These are phyloP conservation scores for Beauveria rudraprayagi DNA, from an alignment of 2,329 filamentous ascomycete species.

Conservation along the genomic window DNA sequence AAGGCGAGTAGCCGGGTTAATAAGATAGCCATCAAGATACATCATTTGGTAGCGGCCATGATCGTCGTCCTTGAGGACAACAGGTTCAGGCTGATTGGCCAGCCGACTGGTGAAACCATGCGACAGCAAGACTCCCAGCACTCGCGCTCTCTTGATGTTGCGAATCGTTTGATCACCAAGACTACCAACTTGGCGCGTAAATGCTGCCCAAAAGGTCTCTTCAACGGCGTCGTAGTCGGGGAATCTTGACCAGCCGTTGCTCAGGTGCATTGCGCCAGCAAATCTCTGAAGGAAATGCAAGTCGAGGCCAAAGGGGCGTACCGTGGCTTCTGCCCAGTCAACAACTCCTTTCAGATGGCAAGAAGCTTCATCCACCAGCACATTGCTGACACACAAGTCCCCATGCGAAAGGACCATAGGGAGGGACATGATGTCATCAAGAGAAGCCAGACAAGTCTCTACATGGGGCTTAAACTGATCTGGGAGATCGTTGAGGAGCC, in stretches of 20 bases:
- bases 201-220: conserved; percentile 26
- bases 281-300: conserved; percentile 27
- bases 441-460: neutral
- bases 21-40: conserved; percentile 27
- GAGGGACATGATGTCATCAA: neutral
- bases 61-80: conserved; percentile 30
- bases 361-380: conserved; percentile 29
- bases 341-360: conserved; percentile 32
- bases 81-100: conserved; percentile 25
- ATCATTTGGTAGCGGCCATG: conserved; percentile 30
- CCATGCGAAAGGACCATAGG: conserved; percentile 32
- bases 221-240: conserved; percentile 23
- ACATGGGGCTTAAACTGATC: neutral
- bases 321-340: conserved; percentile 33
- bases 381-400: conserved; percentile 31
- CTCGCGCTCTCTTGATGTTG: conserved; percentile 24
- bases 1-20: conserved; percentile 23
- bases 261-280: conserved; percentile 27
- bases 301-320: conserved; percentile 33
- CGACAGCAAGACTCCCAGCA: conserved; percentile 26
- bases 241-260: conserved; percentile 25
- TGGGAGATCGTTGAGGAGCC: neutral
- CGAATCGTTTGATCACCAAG: conserved; percentile 19
- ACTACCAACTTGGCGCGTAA: conserved; percentile 22
- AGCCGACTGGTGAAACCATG: conserved; percentile 31